Evolutionary conservation across 2,329 filamentous ascomycete species (phyloP).

Genomic region (Verticillium zaregamsianum): DNA sequence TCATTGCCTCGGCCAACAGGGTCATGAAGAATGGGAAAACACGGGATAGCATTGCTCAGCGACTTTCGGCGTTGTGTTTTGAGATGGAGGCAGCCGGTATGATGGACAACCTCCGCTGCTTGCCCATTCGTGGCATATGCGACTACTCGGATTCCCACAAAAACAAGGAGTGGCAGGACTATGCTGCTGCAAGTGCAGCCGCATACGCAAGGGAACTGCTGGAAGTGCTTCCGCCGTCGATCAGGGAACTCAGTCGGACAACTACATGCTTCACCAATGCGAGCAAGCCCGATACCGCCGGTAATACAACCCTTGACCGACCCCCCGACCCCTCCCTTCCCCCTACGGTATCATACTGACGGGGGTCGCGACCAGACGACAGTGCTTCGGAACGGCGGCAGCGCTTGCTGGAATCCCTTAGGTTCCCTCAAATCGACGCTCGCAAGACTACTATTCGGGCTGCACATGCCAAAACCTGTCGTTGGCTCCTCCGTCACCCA

Average conservation of each 20-base stretch:
- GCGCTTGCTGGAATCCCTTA: constrained; percentile 17
- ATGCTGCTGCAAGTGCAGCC: constrained; percentile 26
- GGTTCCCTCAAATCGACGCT: constrained; percentile 32
- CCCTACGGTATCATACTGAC: too few species aligned
- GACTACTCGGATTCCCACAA: constrained; percentile 35
- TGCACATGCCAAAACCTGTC: constrained; percentile 32
- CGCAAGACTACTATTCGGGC: constrained; percentile 29
- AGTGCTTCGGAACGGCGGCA: too few species aligned
- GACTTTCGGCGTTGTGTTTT: constrained; percentile 15
- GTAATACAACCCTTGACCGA: too few species aligned
- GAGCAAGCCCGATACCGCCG: too few species aligned
- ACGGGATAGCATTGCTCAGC: neutral
- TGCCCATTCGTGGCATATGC: constrained; percentile 30
- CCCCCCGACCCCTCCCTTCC: too few species aligned
- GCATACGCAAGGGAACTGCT: constrained; percentile 15
- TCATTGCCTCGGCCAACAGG: constrained; percentile 9
- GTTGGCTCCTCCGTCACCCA: constrained; percentile 31
- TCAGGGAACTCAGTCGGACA: too few species aligned
- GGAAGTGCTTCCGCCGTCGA: neutral
- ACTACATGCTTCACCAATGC: too few species aligned
- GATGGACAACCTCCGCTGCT: constrained; percentile 20
- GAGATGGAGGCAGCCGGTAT: constrained; percentile 25
- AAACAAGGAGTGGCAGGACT: constrained; percentile 27
- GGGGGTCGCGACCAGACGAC: too few species aligned
- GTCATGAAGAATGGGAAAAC: constrained; percentile 13